phyloP scores from a whole-genome alignment of 139 green algal species.

The Tetradesmus obliquus region DNA sequence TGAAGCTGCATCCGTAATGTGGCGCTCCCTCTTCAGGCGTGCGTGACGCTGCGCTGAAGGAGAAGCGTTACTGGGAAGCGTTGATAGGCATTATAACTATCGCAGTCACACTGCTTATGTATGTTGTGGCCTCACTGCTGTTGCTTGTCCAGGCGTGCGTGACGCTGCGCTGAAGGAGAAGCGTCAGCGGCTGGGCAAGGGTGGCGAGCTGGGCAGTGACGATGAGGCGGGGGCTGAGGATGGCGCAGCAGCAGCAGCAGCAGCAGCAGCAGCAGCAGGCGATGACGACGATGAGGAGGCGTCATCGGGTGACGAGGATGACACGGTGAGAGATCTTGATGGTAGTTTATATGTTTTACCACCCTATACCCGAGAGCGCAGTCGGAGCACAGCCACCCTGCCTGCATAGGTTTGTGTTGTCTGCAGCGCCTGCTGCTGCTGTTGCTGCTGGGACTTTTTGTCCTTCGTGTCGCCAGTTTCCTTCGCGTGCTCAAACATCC shows the following conservation, averaged over 20 bases:
- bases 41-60: constrained; percentile 36
- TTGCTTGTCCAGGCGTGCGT: constrained; percentile 31
- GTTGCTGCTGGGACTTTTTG: neutral
- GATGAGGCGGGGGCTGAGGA: constrained; percentile 45
- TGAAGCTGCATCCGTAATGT: too few species aligned
- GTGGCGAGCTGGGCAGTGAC: constrained; percentile 66
- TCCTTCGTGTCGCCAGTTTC: too few species aligned
- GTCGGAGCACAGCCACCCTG: neutral
- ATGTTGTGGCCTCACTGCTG: neutral
- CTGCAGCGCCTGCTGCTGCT: neutral
- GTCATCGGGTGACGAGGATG: neutral
- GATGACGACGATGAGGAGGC: constrained; percentile 52
- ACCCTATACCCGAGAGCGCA: too few species aligned
- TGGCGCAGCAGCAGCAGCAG: constrained; percentile 3
- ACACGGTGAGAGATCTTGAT: neutral
- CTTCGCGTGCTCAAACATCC: too few species aligned
- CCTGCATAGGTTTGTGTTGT: neutral
- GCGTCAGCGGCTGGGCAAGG: constrained; percentile 74
- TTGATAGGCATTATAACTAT: too few species aligned
- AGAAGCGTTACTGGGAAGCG: constrained; percentile 51
- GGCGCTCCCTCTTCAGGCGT: neutral
- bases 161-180: constrained; percentile 54
- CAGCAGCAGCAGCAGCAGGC: neutral
- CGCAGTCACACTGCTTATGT: neutral
- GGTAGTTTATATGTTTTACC: neutral